Evolutionary conservation across 768 basidiomycete genomes (phyloP), one percentile per base, ranked within the genome.

Genomic region (Leccinum boreale): DNA sequence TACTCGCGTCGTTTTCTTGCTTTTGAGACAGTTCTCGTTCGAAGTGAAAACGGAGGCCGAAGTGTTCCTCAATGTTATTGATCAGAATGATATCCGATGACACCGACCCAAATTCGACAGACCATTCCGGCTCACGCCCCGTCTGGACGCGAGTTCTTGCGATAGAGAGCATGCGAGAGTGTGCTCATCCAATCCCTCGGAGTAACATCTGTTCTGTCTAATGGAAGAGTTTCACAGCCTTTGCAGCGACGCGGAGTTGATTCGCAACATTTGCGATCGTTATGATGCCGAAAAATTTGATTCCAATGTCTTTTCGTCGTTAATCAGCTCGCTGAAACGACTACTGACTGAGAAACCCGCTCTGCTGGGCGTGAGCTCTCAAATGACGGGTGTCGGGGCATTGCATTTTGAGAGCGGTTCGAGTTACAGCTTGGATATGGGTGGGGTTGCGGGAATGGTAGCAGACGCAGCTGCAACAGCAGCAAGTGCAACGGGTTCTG

Each of bases 141-240:
- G 71, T 78, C 29, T 98, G 95, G 94, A 90, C 93, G 79, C 79
- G 94, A 15, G 92, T 96, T 0, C 79, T 98, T 9, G 87, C 92
- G 1, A 86, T 96, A 85, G 95, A 98, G 69, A 89, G 94, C 47
- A 85, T 96, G 76, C 79, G 94, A 70, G 95, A 92, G 87, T 90
- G 65, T 36, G 73, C 61, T 36, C 19, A 11, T 26, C 42, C 10
- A 29, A 17, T 51, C 26, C 2, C 5, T 33, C 5, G 14, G 29
- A 56, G 2, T 33, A 7, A 2, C 33, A 19, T 33, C 9, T 35
- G 8, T 53, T 19, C 23, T 3, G 1, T 28, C 46, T 64, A 23
- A 69, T 62, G 3, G 46, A 35, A 17, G 15, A 12, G 14, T 29
- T 29, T 44, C 35, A 8, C 63, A 90, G 87, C 8, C 68, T 94